A percentile compares a stretch with the other conserved stretches of the same genome.
Conservation (phyloP, 768 basidiomycete species). For the Coprinellus micaceus region DNA sequence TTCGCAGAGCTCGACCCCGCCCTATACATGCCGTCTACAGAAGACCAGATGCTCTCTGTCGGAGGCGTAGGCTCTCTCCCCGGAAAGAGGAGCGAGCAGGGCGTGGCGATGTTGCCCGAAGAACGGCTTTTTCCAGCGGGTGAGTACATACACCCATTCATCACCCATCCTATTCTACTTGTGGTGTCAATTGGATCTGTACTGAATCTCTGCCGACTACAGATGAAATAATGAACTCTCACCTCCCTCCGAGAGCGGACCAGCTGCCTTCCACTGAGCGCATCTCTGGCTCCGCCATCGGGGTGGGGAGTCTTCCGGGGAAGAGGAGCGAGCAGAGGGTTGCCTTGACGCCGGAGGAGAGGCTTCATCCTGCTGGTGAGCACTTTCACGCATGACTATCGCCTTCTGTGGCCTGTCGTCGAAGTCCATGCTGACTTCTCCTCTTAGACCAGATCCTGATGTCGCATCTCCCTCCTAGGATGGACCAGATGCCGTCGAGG, state of each 20-base stretch:
- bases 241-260: conserved; percentile 11
- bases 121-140: conserved; percentile 22
- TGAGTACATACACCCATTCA: conserved; percentile 14
- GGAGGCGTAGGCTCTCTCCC: conserved; percentile 47
- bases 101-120: conserved; percentile 45
- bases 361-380: conserved; percentile 14
- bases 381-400: neutral
- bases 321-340: conserved; percentile 14
- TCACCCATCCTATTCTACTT: conserved; percentile 15
- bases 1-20: too few relatives aligned
- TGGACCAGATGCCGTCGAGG: conserved; percentile 2
- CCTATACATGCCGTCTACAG: too few relatives aligned
- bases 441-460: neutral
- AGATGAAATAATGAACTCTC: conserved; percentile 5
- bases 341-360: conserved; percentile 19
- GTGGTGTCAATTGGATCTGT: too few relatives aligned
- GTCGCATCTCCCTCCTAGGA: neutral
- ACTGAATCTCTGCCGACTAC: neutral
- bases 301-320: conserved; percentile 19
- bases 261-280: conserved; percentile 10
- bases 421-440: neutral
- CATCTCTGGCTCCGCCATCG: conserved; percentile 13
- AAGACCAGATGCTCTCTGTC: too few relatives aligned
- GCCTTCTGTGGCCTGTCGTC: neutral
- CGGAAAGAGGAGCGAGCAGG: conserved; percentile 37